phyloP scores from a whole-genome alignment of 2,329 filamentous ascomycete species.

The Geoglossum cookeanum region DNA sequence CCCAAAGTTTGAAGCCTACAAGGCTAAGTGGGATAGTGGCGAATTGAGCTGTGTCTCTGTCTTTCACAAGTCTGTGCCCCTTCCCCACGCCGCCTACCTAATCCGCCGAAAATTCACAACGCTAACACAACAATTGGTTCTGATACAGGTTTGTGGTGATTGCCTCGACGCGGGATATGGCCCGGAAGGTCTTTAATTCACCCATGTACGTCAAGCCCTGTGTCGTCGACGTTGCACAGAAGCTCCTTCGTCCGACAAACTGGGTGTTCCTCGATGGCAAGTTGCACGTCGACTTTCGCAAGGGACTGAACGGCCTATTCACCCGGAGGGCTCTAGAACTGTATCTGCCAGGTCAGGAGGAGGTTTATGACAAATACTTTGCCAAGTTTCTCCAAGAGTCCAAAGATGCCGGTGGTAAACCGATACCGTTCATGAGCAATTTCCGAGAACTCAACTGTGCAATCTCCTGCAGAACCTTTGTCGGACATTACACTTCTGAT shows the following conservation, averaged over 20 bases:
- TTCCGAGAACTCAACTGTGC: slow-evolving; percentile 94
- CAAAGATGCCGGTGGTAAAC: slow-evolving; percentile 49
- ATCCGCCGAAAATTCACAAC: background rate
- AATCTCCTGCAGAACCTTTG: slow-evolving; percentile 89
- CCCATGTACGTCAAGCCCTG: slow-evolving; percentile 85
- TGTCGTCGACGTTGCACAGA: slow-evolving; percentile 84
- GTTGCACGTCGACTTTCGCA: slow-evolving; percentile 88
- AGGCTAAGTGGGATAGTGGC: slow-evolving; percentile 80
- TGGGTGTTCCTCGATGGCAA: slow-evolving; percentile 97
- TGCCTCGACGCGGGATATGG: slow-evolving; percentile 83
- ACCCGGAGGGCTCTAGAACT: slow-evolving; percentile 71
- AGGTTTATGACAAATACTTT: slow-evolving; percentile 79
- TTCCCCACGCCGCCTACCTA: background rate
- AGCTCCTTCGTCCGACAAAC: slow-evolving; percentile 78
- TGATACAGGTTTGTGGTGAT: slow-evolving; percentile 75
- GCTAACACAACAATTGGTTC: background rate
- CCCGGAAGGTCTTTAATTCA: slow-evolving; percentile 92
- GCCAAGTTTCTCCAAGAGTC: slow-evolving; percentile 59
- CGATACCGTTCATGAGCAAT: slow-evolving; percentile 70
- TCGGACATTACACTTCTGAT: slow-evolving; percentile 85
- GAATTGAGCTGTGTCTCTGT: slow-evolving; percentile 92
- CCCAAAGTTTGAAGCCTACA: slow-evolving; percentile 80
- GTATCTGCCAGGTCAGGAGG: slow-evolving; percentile 84
- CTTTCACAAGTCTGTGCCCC: slow-evolving; percentile 72
- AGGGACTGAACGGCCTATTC: slow-evolving; percentile 87